A percentile compares a stretch with the other conserved stretches of the same genome.
phyloP scores from a whole-genome alignment of 2,329 filamentous ascomycete genomes.

The Didymella exigua region DNA sequence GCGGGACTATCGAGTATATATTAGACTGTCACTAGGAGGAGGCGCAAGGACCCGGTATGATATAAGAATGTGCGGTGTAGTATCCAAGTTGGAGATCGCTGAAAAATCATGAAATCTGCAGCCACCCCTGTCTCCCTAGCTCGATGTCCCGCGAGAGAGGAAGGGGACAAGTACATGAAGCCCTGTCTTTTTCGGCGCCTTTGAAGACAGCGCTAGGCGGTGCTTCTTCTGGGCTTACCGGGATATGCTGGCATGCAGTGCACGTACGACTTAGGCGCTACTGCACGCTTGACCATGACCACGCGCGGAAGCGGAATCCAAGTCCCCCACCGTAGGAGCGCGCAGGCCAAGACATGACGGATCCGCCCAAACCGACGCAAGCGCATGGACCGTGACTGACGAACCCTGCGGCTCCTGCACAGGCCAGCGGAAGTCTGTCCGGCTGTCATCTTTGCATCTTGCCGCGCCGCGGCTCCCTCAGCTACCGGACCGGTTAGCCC shows the following conservation, averaged over 20 bases:
- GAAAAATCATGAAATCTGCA: slow-evolving; percentile 36
- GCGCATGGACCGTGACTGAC: slow-evolving; percentile 25
- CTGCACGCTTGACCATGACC: slow-evolving; percentile 28
- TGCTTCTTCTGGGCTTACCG: slow-evolving; percentile 18
- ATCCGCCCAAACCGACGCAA: slow-evolving; percentile 29
- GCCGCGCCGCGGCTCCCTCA: slow-evolving; percentile 19
- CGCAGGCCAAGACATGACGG: slow-evolving; percentile 23
- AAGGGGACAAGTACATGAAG: slow-evolving; percentile 32
- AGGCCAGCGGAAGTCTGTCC: slow-evolving; percentile 25
- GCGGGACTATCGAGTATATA: slow-evolving; percentile 20
- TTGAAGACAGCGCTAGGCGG: slow-evolving; percentile 21
- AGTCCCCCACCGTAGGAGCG: slow-evolving; percentile 22
- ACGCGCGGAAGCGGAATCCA: slow-evolving; percentile 41
- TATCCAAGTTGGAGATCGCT: slow-evolving; percentile 29
- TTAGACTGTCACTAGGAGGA: slow-evolving; percentile 27
- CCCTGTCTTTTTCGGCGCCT: slow-evolving; percentile 32
- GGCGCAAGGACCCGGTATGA: slow-evolving; percentile 34
- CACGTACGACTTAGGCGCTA: slow-evolving; percentile 28
- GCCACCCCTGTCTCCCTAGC: slow-evolving; percentile 28
- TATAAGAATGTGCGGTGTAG: slow-evolving; percentile 44
- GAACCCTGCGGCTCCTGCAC: slow-evolving; percentile 25
- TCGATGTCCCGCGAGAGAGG: slow-evolving; percentile 36
- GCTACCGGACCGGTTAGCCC: slow-evolving; percentile 13
- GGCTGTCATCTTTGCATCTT: slow-evolving; percentile 27
- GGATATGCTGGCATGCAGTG: slow-evolving; percentile 24